Evolutionary conservation across 805 yeast species (phyloP).

Genomic region (Suhomyces sp.): DNA sequence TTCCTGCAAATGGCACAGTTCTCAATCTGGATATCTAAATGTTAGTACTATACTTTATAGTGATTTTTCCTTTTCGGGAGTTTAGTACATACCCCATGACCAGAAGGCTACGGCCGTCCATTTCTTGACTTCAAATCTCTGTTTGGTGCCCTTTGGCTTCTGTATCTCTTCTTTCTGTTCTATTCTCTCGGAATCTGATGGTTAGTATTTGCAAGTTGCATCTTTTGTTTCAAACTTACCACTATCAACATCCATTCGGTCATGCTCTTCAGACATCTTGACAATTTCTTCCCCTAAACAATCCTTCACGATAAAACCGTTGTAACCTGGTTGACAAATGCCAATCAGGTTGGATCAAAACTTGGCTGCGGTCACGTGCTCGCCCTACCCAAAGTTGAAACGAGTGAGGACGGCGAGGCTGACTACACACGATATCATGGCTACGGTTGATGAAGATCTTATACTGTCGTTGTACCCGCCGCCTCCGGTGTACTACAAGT

Average conservation of each 20-base stretch:
- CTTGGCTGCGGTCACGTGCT: background rate
- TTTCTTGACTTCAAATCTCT: slow-evolving; percentile 87
- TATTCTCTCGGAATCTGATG: slow-evolving; percentile 13
- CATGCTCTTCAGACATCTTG: slow-evolving; percentile 13
- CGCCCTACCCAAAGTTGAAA: background rate
- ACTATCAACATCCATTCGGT: slow-evolving; percentile 34
- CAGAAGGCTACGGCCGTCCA: slow-evolving; percentile 99
- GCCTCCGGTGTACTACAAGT: slow-evolving; percentile 81
- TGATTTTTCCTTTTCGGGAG: too few relatives aligned
- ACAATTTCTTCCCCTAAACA: background rate
- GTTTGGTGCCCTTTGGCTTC: slow-evolving; percentile 42
- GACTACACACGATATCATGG: background rate
- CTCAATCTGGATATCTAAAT: slow-evolving; percentile 74
- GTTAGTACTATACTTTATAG: background rate
- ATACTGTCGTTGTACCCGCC: slow-evolving; percentile 84
- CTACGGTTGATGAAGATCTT: slow-evolving; percentile 25
- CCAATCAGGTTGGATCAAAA: background rate
- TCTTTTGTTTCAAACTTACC: slow-evolving; percentile 12
- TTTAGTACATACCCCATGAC: slow-evolving; percentile 77
- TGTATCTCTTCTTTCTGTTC: slow-evolving; percentile 17
- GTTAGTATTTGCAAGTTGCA: slow-evolving; percentile 15
- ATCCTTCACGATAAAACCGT: background rate
- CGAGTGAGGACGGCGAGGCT: background rate
- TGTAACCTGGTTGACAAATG: background rate
- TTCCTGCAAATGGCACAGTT: slow-evolving; percentile 98